These are phyloP conservation scores for Neoboletus brunneissimus DNA, from an alignment of 768 basidiomycete genomes.

Conservation along the genomic window DNA sequence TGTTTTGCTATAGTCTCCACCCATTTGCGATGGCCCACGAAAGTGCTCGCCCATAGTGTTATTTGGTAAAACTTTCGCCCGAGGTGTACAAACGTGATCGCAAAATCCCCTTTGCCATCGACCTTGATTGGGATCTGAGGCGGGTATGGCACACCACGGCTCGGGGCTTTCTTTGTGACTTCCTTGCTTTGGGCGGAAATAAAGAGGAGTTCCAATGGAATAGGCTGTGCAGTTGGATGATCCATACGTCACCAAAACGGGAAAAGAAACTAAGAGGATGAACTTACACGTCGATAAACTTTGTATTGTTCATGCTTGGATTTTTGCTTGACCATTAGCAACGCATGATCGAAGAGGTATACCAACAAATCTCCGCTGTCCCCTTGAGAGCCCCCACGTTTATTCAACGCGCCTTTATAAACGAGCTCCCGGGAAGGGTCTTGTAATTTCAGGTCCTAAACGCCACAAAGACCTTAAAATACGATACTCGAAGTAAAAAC, in stretches of 20 bases:
- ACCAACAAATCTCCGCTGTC: conserved; percentile 89
- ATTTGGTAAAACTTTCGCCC: conserved; percentile 91
- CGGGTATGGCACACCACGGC: conserved; percentile 38
- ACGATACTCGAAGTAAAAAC: neutral
- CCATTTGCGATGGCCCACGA: conserved; percentile 89
- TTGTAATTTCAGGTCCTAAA: conserved; percentile 76
- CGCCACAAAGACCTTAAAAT: neutral
- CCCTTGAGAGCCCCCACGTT: conserved; percentile 65
- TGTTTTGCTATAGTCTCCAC: conserved; percentile 87
- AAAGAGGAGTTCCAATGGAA: conserved; percentile 89
- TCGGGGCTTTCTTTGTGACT: conserved; percentile 45
- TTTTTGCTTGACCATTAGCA: conserved; percentile 94
- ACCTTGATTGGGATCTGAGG: conserved; percentile 50
- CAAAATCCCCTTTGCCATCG: conserved; percentile 79
- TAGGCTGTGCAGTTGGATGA: conserved; percentile 57
- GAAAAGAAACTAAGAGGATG: neutral
- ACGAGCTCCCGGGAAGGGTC: conserved; percentile 91
- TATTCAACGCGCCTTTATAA: conserved; percentile 86
- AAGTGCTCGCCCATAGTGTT: conserved; percentile 87
- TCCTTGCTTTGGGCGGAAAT: conserved; percentile 60
- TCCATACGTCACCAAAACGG: conserved; percentile 5
- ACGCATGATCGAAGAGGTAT: conserved; percentile 94
- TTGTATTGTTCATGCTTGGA: conserved; percentile 90
- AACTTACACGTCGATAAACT: conserved; percentile 86
- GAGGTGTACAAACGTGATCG: conserved; percentile 91